Base-by-base conservation (phyloP, 2,329 filamentous ascomycete genomes). In the Colletotrichum sp. region DNA sequence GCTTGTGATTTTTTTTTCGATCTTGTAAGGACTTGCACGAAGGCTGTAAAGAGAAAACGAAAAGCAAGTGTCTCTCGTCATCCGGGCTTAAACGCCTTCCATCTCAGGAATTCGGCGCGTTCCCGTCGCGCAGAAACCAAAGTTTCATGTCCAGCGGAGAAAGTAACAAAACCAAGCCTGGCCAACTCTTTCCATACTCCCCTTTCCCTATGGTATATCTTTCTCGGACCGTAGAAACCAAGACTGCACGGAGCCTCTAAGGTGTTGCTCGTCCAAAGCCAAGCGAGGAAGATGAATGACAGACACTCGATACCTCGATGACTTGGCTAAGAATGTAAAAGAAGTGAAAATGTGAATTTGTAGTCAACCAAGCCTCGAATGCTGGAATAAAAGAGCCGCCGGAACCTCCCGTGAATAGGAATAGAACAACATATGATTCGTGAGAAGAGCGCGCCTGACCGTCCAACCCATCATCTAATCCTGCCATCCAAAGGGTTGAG, bases 401-500 rank as follows among this genome's bases (percentile, higher is more conserved):
- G n/a, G 44, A 57, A 75, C 71, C 52, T 66, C 21, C 72, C 44
- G 44, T 52, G 44, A 52, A 52, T 52, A n/a, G 34, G 72, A 71
- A 71, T 63, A 75, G 55, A 71, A 76, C 66, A 75, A 74, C 75
- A 39, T 71, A 36, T 76, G 72, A 76, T 66, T 76, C 75, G 62
- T 76, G 34, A 75, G 44, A 75, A 63, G 44, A 75, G 44, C 67
- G 66, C 67, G 62, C 75, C 76, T 44, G 59, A 32, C 65, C 52
- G 18, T 65, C 77, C 76, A 49, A 71, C 70, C 72, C 68, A 71
- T 78, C 77, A 73, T 78, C 68, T 60, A 78, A 71, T 74, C 67
- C 76, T 72, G 77, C 59, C 18, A 36, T 24, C 13, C 49, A 59
- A 72, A 62, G 66, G 70, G 62, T 26, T 67, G 12, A 59, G 77